phyloP scores from a whole-genome alignment of 2,329 filamentous ascomycete species.

The Colletotrichum sp. region DNA sequence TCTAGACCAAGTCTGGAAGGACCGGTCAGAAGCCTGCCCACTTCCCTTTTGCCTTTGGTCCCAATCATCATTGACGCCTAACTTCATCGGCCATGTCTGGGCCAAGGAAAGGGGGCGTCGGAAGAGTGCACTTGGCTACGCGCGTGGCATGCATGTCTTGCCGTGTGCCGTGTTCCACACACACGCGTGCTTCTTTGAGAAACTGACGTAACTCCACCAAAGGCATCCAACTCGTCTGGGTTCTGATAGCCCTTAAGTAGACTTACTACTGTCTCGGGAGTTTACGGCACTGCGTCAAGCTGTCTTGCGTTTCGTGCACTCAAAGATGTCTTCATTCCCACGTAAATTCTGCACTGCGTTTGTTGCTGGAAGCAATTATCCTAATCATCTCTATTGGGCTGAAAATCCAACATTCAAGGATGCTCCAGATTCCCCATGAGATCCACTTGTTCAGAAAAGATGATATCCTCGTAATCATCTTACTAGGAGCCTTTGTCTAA shows the following conservation, averaged over 20 bases:
- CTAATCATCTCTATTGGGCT: not conserved
- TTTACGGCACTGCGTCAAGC: no score
- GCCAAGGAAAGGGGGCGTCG: not conserved
- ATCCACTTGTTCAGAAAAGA: not conserved
- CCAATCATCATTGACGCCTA: not conserved
- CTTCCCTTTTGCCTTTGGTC: not conserved
- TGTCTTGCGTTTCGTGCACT: no score
- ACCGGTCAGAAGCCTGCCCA: not conserved
- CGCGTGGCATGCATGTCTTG: not conserved
- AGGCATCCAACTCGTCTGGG: not conserved
- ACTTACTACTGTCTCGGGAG: no score
- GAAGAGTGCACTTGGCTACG: not conserved
- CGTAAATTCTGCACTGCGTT: no score
- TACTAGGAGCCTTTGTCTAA: not conserved
- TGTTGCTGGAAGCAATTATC: not conserved
- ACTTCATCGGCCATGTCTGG: not conserved
- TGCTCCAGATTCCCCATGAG: not conserved
- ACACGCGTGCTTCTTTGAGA: not conserved
- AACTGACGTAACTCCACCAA: not conserved
- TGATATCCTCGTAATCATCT: not conserved
- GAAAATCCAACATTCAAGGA: fast-evolving
- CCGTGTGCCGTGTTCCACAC: not conserved
- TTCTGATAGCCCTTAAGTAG: not conserved
- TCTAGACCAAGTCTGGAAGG: not conserved
- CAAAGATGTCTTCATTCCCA: not conserved